Base-by-base conservation (phyloP, 257 asterid genomes). In the Dorcoceras hygrometricum region DNA sequence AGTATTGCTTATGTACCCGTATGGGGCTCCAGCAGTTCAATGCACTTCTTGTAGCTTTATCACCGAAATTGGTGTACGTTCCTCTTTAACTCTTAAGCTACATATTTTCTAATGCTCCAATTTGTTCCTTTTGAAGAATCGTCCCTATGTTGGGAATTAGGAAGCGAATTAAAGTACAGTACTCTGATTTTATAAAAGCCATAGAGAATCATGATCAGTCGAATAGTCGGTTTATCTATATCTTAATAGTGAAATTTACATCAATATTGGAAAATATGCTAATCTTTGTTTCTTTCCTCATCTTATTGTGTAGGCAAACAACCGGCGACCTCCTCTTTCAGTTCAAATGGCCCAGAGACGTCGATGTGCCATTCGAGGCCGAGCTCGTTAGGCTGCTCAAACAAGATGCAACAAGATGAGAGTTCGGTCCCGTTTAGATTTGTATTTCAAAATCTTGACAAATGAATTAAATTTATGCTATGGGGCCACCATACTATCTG, bases 1-100 rank as follows among this genome's bases (percentile, higher is more conserved):
- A 12, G 80, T 80, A 70, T 72, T 93, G 84, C 95, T 93, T 63
- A 88, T 93, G 99, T 88, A 83, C 75, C 89, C 84, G 4, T 77
- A 79, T 27, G 97, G 95, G 63, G 90, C 95, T 51, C 89, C 86
- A 18, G 84, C 90, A 3, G 97, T 93, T 59, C 79, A 76, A 63
- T 93, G 99, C 71, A 71, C 90, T 67, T 79, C 95, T 65, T 93
- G 99, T 77, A 86, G 71, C 62, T 71, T 70, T 39, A 81, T 90
- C 63, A 90, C 97, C 0, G 85, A 87, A 76, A 86, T 93, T 62
- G 90, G 90, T 58, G 99, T 93, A 86, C 7, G 84, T 66, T 24
- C 57, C 59, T 69, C 72, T 59, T 32, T 53, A n/a, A 73, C 64
- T 73, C 65, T 71, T 57, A 29, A 62, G 56, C 57, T 23, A 18